These are phyloP conservation scores for Theobroma grandiflorum DNA, from an alignment of 441 rosid genomes.

Conservation along the genomic window DNA sequence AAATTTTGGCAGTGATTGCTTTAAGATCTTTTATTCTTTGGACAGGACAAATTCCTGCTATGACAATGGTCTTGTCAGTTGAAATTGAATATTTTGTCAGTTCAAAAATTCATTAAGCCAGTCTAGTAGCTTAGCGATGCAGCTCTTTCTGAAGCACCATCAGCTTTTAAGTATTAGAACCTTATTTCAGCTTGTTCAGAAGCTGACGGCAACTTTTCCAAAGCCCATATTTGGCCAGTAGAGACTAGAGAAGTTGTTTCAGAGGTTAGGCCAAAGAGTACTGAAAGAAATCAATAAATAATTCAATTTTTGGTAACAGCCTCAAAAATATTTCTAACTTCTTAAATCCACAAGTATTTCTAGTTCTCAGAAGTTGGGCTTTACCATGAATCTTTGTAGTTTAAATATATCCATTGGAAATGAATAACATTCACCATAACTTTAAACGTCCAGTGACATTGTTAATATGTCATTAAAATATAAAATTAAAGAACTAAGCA, in stretches of 20 bases:
- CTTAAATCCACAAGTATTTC: background rate
- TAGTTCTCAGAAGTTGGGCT: slow-evolving; percentile 1
- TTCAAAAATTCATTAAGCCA: background rate
- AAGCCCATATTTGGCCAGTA: background rate
- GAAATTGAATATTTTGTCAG: background rate
- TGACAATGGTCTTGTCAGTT: background rate
- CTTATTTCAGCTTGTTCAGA: background rate
- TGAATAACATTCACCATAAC: background rate
- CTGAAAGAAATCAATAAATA: background rate
- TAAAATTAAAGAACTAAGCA: slow-evolving; percentile 25
- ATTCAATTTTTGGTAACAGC: background rate
- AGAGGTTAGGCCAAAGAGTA: background rate
- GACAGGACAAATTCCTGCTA: background rate
- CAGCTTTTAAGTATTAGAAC: background rate
- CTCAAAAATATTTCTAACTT: background rate
- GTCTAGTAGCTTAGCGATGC: background rate
- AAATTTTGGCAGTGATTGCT: background rate
- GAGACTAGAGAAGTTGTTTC: background rate
- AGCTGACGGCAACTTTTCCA: background rate
- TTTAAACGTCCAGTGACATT: background rate
- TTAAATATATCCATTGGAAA: background rate
- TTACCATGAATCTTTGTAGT: slow-evolving; percentile 1
- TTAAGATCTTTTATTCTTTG: background rate
- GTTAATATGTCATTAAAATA: background rate
- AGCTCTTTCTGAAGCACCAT: background rate